Conservation (phyloP, 805 yeast genomes). For the Metschnikowia aberdeeniae region DNA sequence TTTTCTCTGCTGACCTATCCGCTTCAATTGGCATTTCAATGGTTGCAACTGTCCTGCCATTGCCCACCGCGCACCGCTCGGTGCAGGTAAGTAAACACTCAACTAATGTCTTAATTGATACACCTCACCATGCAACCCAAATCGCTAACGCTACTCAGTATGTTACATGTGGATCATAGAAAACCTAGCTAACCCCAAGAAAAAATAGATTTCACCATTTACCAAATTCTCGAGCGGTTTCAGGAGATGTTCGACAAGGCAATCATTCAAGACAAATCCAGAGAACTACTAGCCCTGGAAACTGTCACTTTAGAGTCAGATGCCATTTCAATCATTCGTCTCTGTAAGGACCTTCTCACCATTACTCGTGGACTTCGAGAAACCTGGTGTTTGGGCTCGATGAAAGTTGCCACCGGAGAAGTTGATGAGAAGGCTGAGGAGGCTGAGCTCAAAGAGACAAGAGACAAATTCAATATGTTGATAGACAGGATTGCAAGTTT, state of each 20-base stretch:
- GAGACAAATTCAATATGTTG: slow-evolving; percentile 25
- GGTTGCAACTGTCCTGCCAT: not conserved
- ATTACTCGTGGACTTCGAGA: slow-evolving; percentile 50
- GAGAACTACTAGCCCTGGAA: slow-evolving; percentile 47
- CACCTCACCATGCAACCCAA: slow-evolving; percentile 41
- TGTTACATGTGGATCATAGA: slow-evolving; percentile 8
- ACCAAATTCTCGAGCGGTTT: slow-evolving; percentile 48
- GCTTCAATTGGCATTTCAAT: not conserved
- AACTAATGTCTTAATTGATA: not conserved
- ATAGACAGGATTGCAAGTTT: slow-evolving; percentile 14
- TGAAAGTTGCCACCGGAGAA: slow-evolving; percentile 30
- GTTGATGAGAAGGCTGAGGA: slow-evolving; percentile 16
- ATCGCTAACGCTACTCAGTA: slow-evolving; percentile 39
- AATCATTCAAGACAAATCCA: slow-evolving; percentile 36
- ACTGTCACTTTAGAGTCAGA: slow-evolving; percentile 53
- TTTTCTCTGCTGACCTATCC: not conserved
- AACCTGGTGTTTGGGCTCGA: slow-evolving; percentile 55
- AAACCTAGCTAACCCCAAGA: slow-evolving; percentile 30
- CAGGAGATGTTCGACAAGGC: slow-evolving; percentile 51
- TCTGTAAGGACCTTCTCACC: slow-evolving; percentile 49
- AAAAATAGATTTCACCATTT: slow-evolving; percentile 49
- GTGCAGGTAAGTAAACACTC: not conserved
- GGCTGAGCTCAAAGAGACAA: slow-evolving; percentile 22
- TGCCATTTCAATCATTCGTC: slow-evolving; percentile 46
- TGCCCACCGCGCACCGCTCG: not conserved